Evolutionary conservation across 371 early-diverging fungal species (phyloP).

Genomic region (Mortierella sp.): DNA sequence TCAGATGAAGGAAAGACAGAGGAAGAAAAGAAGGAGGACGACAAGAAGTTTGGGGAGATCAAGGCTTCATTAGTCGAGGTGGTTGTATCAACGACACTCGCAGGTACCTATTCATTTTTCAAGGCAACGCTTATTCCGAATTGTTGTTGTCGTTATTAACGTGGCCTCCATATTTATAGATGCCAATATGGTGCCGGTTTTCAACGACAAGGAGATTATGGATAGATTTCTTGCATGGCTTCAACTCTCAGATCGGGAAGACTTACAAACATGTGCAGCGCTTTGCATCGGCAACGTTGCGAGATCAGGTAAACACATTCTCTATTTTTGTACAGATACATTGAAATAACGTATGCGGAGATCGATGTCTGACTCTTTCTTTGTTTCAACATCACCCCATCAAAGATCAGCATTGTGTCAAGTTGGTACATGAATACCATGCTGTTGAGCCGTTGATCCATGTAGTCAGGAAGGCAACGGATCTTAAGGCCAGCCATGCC

Average conservation of each 20-base stretch:
- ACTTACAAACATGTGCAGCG: constrained; percentile 62
- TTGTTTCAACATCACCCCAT: neutral
- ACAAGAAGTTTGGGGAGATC: constrained; percentile 59
- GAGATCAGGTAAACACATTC: constrained; percentile 60
- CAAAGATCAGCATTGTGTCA: constrained; percentile 69
- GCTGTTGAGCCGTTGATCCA: constrained; percentile 62
- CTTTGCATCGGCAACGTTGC: constrained; percentile 74
- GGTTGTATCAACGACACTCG: constrained; percentile 61
- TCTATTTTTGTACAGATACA: neutral
- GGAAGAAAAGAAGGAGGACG: constrained; percentile 62
- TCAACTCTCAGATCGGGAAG: constrained; percentile 52
- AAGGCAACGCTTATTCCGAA: neutral
- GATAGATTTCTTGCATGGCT: constrained; percentile 64
- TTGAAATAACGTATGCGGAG: neutral
- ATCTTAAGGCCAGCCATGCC: constrained; percentile 70
- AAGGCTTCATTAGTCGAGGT: constrained; percentile 61
- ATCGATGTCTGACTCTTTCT: constrained; percentile 2
- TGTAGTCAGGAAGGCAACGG: constrained; percentile 63
- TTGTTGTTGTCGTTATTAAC: no score
- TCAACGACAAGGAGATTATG: constrained; percentile 60
- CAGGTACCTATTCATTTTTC: constrained; percentile 51
- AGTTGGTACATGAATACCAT: constrained; percentile 66
- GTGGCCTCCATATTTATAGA: constrained; percentile 39
- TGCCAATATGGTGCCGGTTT: constrained; percentile 63
- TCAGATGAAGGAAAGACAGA: constrained; percentile 60